These are phyloP conservation scores for Podospora bellae-mahoneyi DNA, from an alignment of 495 filamentous ascomycete species.

Conservation along the genomic window DNA sequence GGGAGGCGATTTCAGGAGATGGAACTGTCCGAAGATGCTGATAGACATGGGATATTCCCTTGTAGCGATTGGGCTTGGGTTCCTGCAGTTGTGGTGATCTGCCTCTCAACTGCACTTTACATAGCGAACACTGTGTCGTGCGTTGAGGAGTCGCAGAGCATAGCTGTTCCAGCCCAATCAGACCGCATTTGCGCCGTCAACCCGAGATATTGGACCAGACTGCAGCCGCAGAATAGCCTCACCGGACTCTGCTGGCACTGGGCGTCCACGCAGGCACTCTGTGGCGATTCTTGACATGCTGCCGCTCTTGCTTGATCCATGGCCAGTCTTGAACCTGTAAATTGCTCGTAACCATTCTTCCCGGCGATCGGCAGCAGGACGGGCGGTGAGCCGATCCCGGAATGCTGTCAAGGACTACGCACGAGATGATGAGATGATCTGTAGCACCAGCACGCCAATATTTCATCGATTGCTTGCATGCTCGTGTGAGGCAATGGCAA, in stretches of 20 bases:
- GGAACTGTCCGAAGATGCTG: neutral
- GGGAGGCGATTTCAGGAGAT: slow-evolving; percentile 15
- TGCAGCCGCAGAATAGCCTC: neutral
- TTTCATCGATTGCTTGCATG: neutral
- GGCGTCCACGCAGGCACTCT: neutral
- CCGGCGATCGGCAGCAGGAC: slow-evolving; percentile 4
- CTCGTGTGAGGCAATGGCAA: slow-evolving; percentile 5
- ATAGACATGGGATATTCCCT: neutral
- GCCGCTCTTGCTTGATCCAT: no score
- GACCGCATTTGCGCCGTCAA: slow-evolving; percentile 5
- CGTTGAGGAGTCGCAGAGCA: neutral
- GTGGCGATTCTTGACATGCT: neutral
- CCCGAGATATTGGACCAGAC: slow-evolving; percentile 13
- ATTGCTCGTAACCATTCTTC: slow-evolving; percentile 8
- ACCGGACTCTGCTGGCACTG: slow-evolving; percentile 6
- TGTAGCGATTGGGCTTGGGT: neutral
- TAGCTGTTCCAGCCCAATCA: slow-evolving; percentile 19
- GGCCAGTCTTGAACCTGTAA: neutral
- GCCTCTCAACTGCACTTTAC: neutral
- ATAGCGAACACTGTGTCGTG: neutral
- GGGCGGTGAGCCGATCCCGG: slow-evolving; percentile 2
- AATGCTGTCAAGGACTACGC: slow-evolving; percentile 6
- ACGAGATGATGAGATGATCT: slow-evolving; percentile 13
- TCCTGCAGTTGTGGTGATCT: no score
- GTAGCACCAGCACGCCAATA: slow-evolving; percentile 1